Percentiles rank a stretch among this genome's conserved stretches.
Evolutionary conservation across 2,329 filamentous ascomycete species (phyloP).

Genomic region (Exophiala dermatitidis): DNA sequence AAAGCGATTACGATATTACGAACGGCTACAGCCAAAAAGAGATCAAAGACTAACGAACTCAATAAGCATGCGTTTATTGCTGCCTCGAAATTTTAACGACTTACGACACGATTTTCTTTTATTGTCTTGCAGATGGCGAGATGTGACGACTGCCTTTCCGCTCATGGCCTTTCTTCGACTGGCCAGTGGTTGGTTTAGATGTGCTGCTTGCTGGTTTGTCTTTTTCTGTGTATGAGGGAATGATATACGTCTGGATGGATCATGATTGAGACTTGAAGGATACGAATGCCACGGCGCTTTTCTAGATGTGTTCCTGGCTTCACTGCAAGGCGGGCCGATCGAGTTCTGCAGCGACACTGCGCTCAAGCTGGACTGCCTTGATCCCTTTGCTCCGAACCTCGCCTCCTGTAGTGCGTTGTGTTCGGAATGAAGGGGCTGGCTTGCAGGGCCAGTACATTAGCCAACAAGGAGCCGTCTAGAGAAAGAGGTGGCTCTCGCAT

Average conservation of each 20-base stretch:
- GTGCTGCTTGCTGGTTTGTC: constrained; percentile 8
- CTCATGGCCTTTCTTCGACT: constrained; percentile 2
- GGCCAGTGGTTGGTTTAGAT: constrained; percentile 18
- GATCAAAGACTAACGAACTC: constrained; percentile 24
- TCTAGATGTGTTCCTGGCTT: constrained; percentile 17
- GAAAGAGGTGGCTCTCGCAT: constrained; percentile 12
- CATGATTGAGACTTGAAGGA: constrained; percentile 18
- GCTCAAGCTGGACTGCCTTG: constrained; percentile 1
- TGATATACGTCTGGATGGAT: constrained; percentile 25
- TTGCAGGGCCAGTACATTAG: background rate
- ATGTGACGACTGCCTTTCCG: constrained; percentile 14
- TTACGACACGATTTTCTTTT: constrained; percentile 27
- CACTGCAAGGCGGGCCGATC: background rate
- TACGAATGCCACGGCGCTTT: constrained; percentile 11
- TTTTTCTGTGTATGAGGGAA: constrained; percentile 22
- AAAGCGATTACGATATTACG: constrained; percentile 27
- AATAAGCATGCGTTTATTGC: constrained; percentile 23
- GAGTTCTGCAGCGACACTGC: constrained; percentile 19
- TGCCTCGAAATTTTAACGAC: constrained; percentile 22
- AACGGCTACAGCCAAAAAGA: constrained; percentile 23
- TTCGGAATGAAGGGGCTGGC: constrained; percentile 1
- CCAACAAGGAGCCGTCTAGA: background rate
- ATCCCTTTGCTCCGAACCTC: background rate
- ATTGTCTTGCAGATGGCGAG: constrained; percentile 16
- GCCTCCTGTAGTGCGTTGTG: constrained; percentile 1